Percentiles rank a stretch among this genome's conserved stretches.
These are phyloP conservation scores for Cucurbita argyrosperma DNA, from an alignment of 306 rosid species.

Conservation along the genomic window DNA sequence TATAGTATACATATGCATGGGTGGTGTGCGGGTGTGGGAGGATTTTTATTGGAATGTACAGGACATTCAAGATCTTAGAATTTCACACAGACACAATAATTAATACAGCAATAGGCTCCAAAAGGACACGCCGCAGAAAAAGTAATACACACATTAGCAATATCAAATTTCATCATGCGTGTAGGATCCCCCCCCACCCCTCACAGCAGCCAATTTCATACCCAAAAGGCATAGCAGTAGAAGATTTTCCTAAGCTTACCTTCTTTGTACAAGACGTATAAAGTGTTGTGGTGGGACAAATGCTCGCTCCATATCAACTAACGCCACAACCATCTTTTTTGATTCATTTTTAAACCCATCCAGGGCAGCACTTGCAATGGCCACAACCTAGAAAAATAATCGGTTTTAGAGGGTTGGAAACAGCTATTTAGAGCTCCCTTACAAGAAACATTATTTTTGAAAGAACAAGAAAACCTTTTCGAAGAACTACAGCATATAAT, in stretches of 20 bases:
- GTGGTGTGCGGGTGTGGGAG: neutral
- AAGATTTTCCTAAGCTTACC: conserved; percentile 27
- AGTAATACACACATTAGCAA: neutral
- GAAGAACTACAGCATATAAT: neutral
- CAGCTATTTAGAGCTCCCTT: neutral
- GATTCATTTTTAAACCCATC: conserved; percentile 82
- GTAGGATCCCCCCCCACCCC: neutral
- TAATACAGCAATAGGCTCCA: neutral
- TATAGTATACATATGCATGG: neutral
- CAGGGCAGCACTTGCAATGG: conserved; percentile 74
- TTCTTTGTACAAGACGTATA: conserved; percentile 88
- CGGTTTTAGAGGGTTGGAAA: conserved; percentile 2
- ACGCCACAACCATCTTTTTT: conserved; percentile 91
- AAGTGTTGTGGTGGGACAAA: conserved; percentile 98
- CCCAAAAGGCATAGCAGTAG: neutral
- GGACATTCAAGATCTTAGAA: no score
- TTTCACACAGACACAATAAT: no score
- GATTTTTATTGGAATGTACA: neutral
- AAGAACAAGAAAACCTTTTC: neutral
- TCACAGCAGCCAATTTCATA: neutral
- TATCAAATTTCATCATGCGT: neutral
- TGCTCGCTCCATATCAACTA: conserved; percentile 99
- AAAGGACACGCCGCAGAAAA: neutral
- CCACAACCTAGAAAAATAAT: conserved; percentile 40
- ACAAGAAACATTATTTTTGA: neutral